Percentiles rank a stretch among this genome's conserved stretches.
Evolutionary conservation across 2,329 filamentous ascomycete genomes (phyloP).

Genomic region (Neonectria punicea): DNA sequence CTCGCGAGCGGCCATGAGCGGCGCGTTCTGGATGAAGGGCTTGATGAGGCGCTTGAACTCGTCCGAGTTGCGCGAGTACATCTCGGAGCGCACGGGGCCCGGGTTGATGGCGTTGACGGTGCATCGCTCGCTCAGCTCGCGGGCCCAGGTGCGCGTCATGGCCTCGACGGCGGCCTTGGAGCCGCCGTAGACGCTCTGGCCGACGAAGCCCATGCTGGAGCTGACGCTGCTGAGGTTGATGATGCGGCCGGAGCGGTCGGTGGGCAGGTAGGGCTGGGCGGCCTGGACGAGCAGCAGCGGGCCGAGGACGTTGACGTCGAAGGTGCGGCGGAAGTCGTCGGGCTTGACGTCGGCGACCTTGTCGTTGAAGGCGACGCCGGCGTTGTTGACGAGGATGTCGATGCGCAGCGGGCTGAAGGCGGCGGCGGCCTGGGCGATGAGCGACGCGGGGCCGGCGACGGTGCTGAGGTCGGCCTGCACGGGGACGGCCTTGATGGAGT

Average conservation of each 20-base stretch:
- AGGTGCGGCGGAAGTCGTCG: constrained; percentile 75
- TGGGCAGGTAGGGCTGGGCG: constrained; percentile 73
- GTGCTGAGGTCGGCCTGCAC: constrained; percentile 67
- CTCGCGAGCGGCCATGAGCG: constrained; percentile 39
- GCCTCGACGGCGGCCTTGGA: constrained; percentile 66
- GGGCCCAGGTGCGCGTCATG: constrained; percentile 65
- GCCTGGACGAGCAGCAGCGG: constrained; percentile 82
- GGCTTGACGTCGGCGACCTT: constrained; percentile 67
- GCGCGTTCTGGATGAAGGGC: constrained; percentile 44
- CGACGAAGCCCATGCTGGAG: constrained; percentile 58
- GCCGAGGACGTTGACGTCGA: constrained; percentile 82
- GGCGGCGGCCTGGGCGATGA: constrained; percentile 39
- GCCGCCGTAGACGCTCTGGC: constrained; percentile 63
- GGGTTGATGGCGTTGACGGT: constrained; percentile 67
- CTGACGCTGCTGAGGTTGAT: constrained; percentile 64
- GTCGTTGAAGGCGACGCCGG: constrained; percentile 74
- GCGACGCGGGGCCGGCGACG: constrained; percentile 35
- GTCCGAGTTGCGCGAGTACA: constrained; percentile 53
- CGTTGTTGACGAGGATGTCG: constrained; percentile 86
- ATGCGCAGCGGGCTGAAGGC: constrained; percentile 40
- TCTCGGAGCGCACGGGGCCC: constrained; percentile 61
- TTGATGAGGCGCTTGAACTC: constrained; percentile 44
- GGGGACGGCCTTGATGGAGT: constrained; percentile 69
- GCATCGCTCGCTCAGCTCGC: constrained; percentile 60
- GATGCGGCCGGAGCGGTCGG: constrained; percentile 71